Conservation (phyloP, 306 rosid species). For the Gastrolobium villosum region DNA sequence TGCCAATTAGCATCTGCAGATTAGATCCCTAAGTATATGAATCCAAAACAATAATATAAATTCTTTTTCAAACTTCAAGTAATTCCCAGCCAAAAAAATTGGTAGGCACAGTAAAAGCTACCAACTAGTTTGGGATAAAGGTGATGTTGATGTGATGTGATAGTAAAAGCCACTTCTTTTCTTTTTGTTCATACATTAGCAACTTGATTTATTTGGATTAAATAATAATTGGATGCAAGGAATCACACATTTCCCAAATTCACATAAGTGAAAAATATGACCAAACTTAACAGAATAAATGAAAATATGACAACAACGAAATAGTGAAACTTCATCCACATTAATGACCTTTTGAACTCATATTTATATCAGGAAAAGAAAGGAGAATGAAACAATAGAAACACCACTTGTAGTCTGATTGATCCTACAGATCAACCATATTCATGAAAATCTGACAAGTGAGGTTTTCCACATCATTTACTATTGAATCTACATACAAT, state of each 20-base stretch:
- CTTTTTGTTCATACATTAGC: background rate
- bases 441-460: background rate
- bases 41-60: background rate
- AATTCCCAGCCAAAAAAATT: background rate
- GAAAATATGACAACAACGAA: background rate
- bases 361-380: background rate
- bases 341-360: no score
- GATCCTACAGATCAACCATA: slow-evolving; percentile 4
- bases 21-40: slow-evolving; percentile 31
- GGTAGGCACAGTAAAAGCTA: slow-evolving; percentile 8
- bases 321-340: background rate
- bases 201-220: background rate
- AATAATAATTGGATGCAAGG: background rate
- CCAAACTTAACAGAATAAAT: background rate
- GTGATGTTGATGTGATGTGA: no score
- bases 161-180: background rate
- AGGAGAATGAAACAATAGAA: background rate
- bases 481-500: background rate
- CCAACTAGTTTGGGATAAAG: background rate
- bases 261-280: background rate
- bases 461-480: slow-evolving; percentile 19
- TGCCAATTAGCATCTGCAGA: slow-evolving; percentile 29
- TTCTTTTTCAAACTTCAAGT: background rate
- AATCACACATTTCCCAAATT: background rate
- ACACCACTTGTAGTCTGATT: background rate